Percentiles rank a stretch among this genome's conserved stretches.
Evolutionary conservation across 352 stramenopile species (phyloP).

Genomic region (Aphanomyces cochlioides): DNA sequence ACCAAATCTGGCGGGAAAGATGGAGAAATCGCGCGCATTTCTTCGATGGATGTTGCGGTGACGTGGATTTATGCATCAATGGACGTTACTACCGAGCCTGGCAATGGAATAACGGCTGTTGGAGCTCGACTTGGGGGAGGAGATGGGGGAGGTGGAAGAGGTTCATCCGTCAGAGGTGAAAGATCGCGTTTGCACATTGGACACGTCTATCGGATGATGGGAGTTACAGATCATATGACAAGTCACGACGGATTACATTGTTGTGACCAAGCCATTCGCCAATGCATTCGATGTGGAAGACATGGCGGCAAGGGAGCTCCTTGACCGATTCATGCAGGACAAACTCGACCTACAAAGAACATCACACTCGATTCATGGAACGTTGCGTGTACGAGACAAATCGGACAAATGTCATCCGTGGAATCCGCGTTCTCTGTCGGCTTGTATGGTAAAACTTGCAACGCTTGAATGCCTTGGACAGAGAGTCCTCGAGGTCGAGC

Average conservation of each 20-base stretch:
- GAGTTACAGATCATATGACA: background rate
- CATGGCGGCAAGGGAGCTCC: conserved; percentile 15
- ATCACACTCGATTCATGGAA: background rate
- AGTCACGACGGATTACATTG: background rate
- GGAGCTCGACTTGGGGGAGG: background rate
- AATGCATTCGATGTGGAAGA: conserved; percentile 25
- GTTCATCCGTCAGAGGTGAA: background rate
- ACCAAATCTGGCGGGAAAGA: no score
- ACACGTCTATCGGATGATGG: conserved; percentile 13
- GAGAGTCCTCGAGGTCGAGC: conserved; percentile 10
- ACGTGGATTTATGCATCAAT: no score
- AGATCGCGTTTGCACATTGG: conserved; percentile 26
- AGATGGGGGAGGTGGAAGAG: background rate
- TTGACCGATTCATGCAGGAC: background rate
- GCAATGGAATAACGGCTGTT: background rate
- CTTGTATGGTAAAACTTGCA: conserved; percentile 9
- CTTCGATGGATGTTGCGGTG: no score
- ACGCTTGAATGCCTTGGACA: conserved; percentile 7
- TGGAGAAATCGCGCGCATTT: no score
- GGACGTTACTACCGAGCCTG: background rate
- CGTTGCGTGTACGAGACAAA: conserved; percentile 20
- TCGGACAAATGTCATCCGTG: conserved; percentile 26
- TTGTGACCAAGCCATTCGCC: conserved; percentile 24
- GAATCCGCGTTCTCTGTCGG: background rate
- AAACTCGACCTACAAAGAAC: conserved; percentile 24